phyloP scores from a whole-genome alignment of 371 early-diverging fungal genomes.

The Lichtheimia ramosa region DNA sequence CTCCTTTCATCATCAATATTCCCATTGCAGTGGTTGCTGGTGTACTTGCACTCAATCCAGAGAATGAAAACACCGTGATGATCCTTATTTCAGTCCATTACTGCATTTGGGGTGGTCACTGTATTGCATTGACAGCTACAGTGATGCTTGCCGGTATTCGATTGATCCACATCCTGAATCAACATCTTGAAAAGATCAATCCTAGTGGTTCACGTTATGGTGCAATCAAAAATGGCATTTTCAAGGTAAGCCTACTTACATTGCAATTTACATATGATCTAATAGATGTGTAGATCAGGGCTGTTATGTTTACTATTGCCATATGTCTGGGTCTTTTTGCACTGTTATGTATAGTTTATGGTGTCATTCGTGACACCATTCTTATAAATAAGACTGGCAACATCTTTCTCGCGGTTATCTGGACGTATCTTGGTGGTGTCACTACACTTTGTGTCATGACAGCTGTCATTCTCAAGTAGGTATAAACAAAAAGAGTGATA shows the following conservation, averaged over 20 bases:
- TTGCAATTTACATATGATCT: background rate
- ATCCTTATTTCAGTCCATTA: constrained; percentile 21
- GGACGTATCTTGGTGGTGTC: constrained; percentile 16
- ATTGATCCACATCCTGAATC: constrained; percentile 20
- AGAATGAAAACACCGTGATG: constrained; percentile 13
- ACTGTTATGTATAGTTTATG: constrained; percentile 12
- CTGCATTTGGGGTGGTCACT: constrained; percentile 26
- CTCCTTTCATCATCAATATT: background rate
- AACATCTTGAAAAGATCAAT: constrained; percentile 19
- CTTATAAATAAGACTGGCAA: constrained; percentile 16
- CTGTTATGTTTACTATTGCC: constrained; percentile 13
- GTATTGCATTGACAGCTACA: constrained; percentile 7
- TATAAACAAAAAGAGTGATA: no score
- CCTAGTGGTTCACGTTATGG: constrained; percentile 11
- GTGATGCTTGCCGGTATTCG: constrained; percentile 24
- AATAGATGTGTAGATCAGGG: constrained; percentile 12
- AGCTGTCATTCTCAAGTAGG: background rate
- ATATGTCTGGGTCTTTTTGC: constrained; percentile 18
- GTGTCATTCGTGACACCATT: constrained; percentile 19
- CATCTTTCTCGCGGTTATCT: constrained; percentile 14
- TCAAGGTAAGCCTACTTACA: constrained; percentile 15
- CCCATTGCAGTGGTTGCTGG: constrained; percentile 5
- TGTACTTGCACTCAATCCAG: constrained; percentile 15
- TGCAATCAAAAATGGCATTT: constrained; percentile 24
- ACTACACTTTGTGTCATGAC: background rate